Evolutionary conservation across 257 asterid species (phyloP), one percentile per base, ranked within the genome.

Genomic region (Lycium ferocissimum): DNA sequence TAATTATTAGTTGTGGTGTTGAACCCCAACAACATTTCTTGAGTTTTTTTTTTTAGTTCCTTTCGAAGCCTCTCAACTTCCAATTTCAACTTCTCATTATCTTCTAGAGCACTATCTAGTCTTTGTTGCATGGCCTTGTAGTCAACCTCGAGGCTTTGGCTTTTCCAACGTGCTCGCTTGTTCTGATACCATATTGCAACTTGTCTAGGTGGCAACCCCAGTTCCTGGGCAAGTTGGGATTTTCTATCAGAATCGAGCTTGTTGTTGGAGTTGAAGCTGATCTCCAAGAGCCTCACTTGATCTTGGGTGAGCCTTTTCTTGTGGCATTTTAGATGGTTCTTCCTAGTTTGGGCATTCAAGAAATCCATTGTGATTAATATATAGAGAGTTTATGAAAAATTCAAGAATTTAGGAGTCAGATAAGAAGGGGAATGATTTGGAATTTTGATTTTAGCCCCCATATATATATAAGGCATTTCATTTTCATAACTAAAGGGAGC

Each of bases 101-200:
- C 92, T 0, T 84, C 85, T 2, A 86, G 0, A 35, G 85, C 91
- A 80, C 18, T 79, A 4, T 92, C 93, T 0, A 94, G 86, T 8
- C 85, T 88, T 14, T 57, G 83, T 89, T 90, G 92, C 78, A 93
- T 8, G 4, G 85, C 83, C 86, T 84, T 86, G 87, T 92, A 87
- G 72, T 90, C 95, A 51, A 56, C 81, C 81, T 94, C 97, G 0
- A 94, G 94, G 80, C 91, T 92, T 51, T 93, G 95, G 7, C 81
- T 89, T 90, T 90, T 94, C 88, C 91, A 92, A 0, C 98, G 85
- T 2, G 97, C 96, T 1, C 98, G 93, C 89, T 87, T 92, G 85
- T 94, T 94, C 26, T 93, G 97, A 86, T 92, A 94, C 96, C 98
- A 94, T 40, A 93, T 86, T 1, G 96, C 94, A 0, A 94, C 88